Base-by-base conservation (phyloP, 176 grass and related monocot species). In the Oryza meridionalis region DNA sequence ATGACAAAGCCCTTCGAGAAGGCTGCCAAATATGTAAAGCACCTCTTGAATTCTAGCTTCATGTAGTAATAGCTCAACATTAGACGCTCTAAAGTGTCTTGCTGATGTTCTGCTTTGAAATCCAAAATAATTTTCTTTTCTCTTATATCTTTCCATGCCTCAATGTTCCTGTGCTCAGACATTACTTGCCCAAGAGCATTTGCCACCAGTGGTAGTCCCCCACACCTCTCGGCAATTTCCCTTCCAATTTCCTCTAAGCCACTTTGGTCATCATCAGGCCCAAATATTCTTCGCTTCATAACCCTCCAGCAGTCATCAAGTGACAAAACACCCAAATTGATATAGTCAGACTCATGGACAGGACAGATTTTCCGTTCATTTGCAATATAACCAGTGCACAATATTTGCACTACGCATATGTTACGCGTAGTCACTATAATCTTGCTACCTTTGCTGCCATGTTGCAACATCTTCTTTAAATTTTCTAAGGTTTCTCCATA, bases 11-110 rank as follows among this genome's bases (percentile, higher is more conserved):
- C 79, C 70, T 93, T 90, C 0, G 88, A 88, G 33, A 93, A 83
- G 64, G 87, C 65, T 45, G 91, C 89, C 51, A 85, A 80, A 44
- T 83, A 93, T 3, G 63, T 82, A 68, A 93, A 93, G 74, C 88
- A 93, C 68, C 78, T 69, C 29, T 88, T 93, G n/a, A 80, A 70
- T 24, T 90, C 3, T 0, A 6, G 53, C 7, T 73, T 46, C 72
- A 93, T 78, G 24, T 84, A 65, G 37, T 88, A 66, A 44, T 88
- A 93, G 33, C 91, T 90, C 53, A 90, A 40, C 81, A 77, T 84
- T 7, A 93, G 72, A 25, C 77, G 24, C 4, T 80, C 37, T n/a
- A 85, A 67, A 47, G 87, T 70, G 17, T 87, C 46, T 5, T 0
- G 49, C 15, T 2, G 49, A 51, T 51, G 0, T 6, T 51, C 49